Conservation (phyloP, 2,329 filamentous ascomycete genomes). For the Botryotinia narcissicola region DNA sequence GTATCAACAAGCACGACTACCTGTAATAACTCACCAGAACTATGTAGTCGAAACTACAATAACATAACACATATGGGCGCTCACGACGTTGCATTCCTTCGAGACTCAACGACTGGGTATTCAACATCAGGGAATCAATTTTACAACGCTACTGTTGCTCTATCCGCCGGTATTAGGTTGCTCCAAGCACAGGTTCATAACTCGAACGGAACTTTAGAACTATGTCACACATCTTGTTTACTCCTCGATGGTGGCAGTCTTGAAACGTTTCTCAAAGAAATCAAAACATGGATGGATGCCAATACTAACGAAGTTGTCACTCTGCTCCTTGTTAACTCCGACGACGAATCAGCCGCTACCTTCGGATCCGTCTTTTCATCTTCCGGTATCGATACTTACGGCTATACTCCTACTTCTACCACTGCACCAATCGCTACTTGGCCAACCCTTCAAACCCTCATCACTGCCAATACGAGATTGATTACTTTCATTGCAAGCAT, state of each 20-base stretch:
- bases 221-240: conserved; percentile 60
- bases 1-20: conserved; percentile 32
- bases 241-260: conserved; percentile 59
- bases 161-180: conserved; percentile 61
- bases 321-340: conserved; percentile 61
- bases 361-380: conserved; percentile 46
- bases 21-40: conserved; percentile 78
- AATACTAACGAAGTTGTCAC: conserved; percentile 62
- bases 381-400: conserved; percentile 60
- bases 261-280: conserved; percentile 50
- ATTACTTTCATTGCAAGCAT: conserved; percentile 66
- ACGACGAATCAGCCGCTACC: conserved; percentile 52
- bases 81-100: conserved; percentile 65
- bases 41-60: conserved; percentile 70
- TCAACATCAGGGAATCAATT: conserved; percentile 56
- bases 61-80: conserved; percentile 73
- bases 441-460: conserved; percentile 71
- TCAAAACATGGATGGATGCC: conserved; percentile 59
- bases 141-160: conserved; percentile 54
- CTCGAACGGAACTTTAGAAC: conserved; percentile 48
- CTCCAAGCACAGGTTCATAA: conserved; percentile 63
- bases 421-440: conserved; percentile 51
- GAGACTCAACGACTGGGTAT: conserved; percentile 43
- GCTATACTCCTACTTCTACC: conserved; percentile 53
- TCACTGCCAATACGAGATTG: conserved; percentile 60